Base-by-base conservation (phyloP, 805 yeast genomes). In the Kuraishia floccosa region DNA sequence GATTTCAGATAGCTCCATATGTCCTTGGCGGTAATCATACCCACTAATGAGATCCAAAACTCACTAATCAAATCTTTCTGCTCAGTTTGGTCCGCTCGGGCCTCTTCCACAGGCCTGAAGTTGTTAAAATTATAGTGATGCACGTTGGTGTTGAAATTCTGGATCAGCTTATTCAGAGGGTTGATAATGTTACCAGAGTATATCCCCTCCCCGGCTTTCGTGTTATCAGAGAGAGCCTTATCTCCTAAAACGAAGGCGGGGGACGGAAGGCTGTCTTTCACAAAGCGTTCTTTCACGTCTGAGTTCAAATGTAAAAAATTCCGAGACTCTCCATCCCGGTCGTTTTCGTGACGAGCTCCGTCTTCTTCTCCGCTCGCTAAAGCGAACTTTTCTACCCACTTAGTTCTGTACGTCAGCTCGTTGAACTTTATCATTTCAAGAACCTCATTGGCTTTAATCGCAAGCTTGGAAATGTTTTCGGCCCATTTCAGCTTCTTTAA, bases 351-450 rank as follows among this genome's bases (percentile, higher is more conserved):
- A n/a, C n/a, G n/a, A n/a, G n/a, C n/a, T 12, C 19, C 16, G 4
- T 19, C 25, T 6, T 17, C 7, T 6, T 5, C 14, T 12, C 24
- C 30, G 10, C 10, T 11, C 52, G 27, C 48, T 35, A 26, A 40
- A 4, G 80, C 71, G 43, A 80, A 80, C 32, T 72, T 76, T 31
- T 63, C 58, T 4, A 64, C 38, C 95, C 94, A 85, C 23, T 65
- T 62, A 6, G 59, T 55, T 41, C 86, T 64, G 33, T 61, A 62
- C 32, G 55, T 53, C 30, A 54, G 52, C 50, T 80, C 94, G 37
- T 64, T 69, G 27, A 68, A 76, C 16, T 67, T 66, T 31, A 75
- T 49, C 32, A 63, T 50, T 17, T 78, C 72, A 35, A 77, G 56
- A 32, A 68, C 74, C 40, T 76, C 86, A 17, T 73, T 60, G 0